Base-by-base conservation (phyloP, 352 stramenopile genomes). In the Globisporangium rhizosaccharum region DNA sequence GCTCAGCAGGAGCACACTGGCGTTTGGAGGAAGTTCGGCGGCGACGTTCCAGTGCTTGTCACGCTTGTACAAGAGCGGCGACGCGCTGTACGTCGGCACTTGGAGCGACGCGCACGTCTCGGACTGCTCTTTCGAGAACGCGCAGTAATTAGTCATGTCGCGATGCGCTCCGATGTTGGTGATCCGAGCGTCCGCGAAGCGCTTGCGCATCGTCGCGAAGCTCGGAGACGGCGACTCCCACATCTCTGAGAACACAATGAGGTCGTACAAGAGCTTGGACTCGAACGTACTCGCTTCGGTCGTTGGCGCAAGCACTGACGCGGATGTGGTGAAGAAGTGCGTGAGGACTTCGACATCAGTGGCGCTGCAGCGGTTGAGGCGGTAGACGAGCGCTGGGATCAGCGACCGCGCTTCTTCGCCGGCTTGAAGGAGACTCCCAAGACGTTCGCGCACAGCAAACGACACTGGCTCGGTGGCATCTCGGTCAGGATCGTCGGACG, bases 171-270 rank as follows among this genome's bases (percentile, higher is more conserved):
- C 71, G 49, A 63, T 66, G 33, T 64, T 71, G 9, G 54, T 58
- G 8, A 75, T 56, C 8, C 37, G 42, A 0, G 64, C 44, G 44
- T 67, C 52, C 1, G 65, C 72, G 51, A 79, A 82, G 0, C 65
- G 53, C 8, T 56, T 28, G 0, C 56, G 26, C 61, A 83, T 69
- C 8, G 57, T 48, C 6, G 46, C 9, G 1, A 58, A 25, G 1
- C 51, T 62, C 7, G 62, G 62, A 44, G 44, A 81, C 23, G 79
- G 79, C 26, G 60, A 63, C 57, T 84, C 72, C 81, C 79, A 88
- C 77, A 88, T 85, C 52, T 90, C 80, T 1, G 80, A 90, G 59
- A 88, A 90, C 45, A 88, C 78, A 54, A 90, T 82, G n/a, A n/a
- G n/a, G n/a, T n/a, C n/a, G n/a, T n/a, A n/a, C n/a, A n/a, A n/a